Base-by-base conservation (phyloP, 2,329 filamentous ascomycete species). In the Cercospora brassicicola region DNA sequence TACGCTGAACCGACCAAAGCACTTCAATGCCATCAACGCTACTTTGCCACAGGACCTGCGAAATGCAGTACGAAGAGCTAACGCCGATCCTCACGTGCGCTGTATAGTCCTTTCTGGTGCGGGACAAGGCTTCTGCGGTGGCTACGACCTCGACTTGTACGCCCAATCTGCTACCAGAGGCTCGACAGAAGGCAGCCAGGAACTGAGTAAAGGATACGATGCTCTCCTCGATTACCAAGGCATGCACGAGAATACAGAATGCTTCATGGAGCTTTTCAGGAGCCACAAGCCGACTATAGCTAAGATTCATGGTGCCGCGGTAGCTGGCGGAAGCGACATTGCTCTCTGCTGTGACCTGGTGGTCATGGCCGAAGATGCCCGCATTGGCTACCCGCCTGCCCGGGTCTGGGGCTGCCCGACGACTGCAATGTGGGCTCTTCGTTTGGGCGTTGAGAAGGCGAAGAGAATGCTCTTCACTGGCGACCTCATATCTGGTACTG, bases 111-210 rank as follows among this genome's bases (percentile, higher is more conserved):
- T 67, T n/a, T 65, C 48, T 4, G 66, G 66, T 23, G 39, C 61
- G 10, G 66, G 66, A 13, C 48, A 53, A 53, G 66, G 66, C 28
- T 67, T 67, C 51, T 67, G 66, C 15, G 66, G 66, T 31, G 66
- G 66, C 42, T 67, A 67, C 20, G 66, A 67, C 56, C 62, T 67
- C 13, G 48, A 59, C 5, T 28, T 62, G 23, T 62, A 70, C 57
- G 55, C 55, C 2, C 55, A 59, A 11, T 59, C 55, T 20, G 55
- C 55, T 3, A 59, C 55, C 8, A 59, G 55, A 59, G 55, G 55
- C 18, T 18, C 55, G 6, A 59, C 55, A 13, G 31, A 23, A 1
- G 55, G 55, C 6, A 59, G 55, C 31, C 55, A 59, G 13, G 55
- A 59, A 20, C n/a, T 59, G 28, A 59, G 55, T 20, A 59, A 59